phyloP scores from a whole-genome alignment of 1,284 basidiomycete species.

The Pseudozyma hubeiensis region DNA sequence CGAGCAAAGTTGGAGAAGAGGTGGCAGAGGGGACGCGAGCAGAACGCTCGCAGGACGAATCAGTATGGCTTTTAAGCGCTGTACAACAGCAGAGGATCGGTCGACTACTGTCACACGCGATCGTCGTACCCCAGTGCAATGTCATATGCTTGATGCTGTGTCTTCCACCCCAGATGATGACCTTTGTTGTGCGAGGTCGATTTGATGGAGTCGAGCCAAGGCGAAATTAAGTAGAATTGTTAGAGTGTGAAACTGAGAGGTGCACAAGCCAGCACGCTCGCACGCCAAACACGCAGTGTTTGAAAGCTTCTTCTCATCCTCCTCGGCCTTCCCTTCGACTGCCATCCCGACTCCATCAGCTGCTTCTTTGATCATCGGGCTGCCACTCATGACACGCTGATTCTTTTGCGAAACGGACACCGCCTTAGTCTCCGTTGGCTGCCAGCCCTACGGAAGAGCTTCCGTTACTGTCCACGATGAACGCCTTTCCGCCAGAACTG shows the following conservation, averaged over 20 bases:
- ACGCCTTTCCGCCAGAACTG: constrained; percentile 61
- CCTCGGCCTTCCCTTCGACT: background rate
- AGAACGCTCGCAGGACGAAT: constrained; percentile 20
- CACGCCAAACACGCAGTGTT: background rate
- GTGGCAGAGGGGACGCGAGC: constrained; percentile 48
- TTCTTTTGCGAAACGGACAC: background rate
- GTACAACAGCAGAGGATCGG: background rate
- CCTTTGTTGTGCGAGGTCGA: too few species aligned
- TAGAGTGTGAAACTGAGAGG: background rate
- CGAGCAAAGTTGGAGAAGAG: constrained; percentile 55
- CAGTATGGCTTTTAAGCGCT: constrained; percentile 29
- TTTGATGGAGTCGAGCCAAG: too few species aligned
- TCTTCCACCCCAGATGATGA: too few species aligned
- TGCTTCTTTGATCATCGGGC: background rate
- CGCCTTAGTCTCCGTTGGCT: background rate
- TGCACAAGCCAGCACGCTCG: constrained; percentile 31
- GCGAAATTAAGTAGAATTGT: too few species aligned
- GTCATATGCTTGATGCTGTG: background rate
- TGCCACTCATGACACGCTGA: constrained; percentile 1
- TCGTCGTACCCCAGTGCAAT: background rate
- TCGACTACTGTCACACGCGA: background rate
- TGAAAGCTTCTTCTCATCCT: constrained; percentile 11
- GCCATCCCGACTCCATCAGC: background rate
- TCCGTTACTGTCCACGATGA: constrained; percentile 35
- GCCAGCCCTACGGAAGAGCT: background rate